Evolutionary conservation across 2,329 filamentous ascomycete species (phyloP), one percentile per base, ranked within the genome.

Genomic region (Neopestalotiopsis sp.): DNA sequence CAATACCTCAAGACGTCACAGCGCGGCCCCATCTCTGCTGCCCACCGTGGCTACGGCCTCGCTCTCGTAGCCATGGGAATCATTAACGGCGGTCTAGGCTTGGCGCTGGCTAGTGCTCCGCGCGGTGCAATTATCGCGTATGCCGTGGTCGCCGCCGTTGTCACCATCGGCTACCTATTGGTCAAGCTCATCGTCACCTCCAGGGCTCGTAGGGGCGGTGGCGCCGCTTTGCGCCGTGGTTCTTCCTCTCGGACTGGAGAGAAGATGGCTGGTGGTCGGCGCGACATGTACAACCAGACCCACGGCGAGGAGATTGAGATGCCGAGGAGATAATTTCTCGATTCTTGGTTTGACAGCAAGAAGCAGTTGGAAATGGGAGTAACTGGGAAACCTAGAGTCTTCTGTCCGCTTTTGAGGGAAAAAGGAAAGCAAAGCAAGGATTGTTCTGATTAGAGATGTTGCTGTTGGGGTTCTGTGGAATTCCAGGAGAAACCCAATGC

Each of bases 21-120:
- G 32, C 87, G 89, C 45, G 85, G 85, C 6, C 17, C 81, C 56
- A 75, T 90, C 70, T 89, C 87, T 71, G 79, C 90, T 71, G 75
- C 81, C 1, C 90, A 92, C 75, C 86, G 90, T 72, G 91, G 88
- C 88, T 89, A 85, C 73, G 90, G 90, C 13, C 85, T 90, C 20
- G 73, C 80, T 1, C 77, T 91, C 58, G 87, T 92, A 71, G 67
- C 87, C 20, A 75, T 91, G 2, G 90, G 88, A 32, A 82, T 91
- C 59, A 76, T 91, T 73, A 92, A 92, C 73, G 90, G 90, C 67
- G 90, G 89, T 0, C 77, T 92, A 4, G 90, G 90, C 3, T 79
- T 92, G 34, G 70, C 85, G 71, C 80, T 90, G 17, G 82, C 86
- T 0, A 71, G 73, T 17, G 82, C 84, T 0, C 71, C 78, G 0